Evolutionary conservation across 2,329 filamentous ascomycete genomes (phyloP).

Genomic region (Penicillium palitans): DNA sequence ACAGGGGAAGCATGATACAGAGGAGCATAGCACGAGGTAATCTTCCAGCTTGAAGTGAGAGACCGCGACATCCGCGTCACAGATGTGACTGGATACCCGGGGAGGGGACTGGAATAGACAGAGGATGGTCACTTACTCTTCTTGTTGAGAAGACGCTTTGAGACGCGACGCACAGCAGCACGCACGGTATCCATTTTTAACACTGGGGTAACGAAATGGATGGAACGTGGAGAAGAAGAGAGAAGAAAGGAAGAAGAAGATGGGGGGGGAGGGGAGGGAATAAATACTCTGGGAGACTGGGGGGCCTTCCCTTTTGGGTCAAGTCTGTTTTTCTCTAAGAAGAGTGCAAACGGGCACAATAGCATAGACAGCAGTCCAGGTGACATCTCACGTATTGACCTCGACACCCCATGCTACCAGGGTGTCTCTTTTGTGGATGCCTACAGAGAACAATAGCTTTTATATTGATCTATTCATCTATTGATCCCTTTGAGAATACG

Average conservation of each 20-base stretch:
- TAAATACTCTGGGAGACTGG: neutral
- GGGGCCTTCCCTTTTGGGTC: neutral
- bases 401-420: neutral
- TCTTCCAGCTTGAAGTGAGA: neutral
- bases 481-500: neutral
- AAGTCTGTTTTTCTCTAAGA: neutral
- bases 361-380: neutral
- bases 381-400: neutral
- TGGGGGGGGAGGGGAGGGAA: too few species aligned
- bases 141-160: constrained; percentile 4
- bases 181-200: constrained; percentile 3
- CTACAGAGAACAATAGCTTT: neutral
- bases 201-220: neutral
- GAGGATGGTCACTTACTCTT: constrained; percentile 1
- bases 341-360: neutral
- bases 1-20: neutral
- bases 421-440: neutral
- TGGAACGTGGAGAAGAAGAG: neutral
- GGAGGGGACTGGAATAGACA: neutral
- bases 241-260: neutral
- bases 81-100: neutral
- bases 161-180: neutral
- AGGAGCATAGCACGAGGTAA: neutral
- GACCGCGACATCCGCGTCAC: neutral
- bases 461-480: neutral